A percentile compares a stretch with the other conserved stretches of the same genome.
Conservation (phyloP, 2,329 filamentous ascomycete genomes). For the Calonectria pteridis region DNA sequence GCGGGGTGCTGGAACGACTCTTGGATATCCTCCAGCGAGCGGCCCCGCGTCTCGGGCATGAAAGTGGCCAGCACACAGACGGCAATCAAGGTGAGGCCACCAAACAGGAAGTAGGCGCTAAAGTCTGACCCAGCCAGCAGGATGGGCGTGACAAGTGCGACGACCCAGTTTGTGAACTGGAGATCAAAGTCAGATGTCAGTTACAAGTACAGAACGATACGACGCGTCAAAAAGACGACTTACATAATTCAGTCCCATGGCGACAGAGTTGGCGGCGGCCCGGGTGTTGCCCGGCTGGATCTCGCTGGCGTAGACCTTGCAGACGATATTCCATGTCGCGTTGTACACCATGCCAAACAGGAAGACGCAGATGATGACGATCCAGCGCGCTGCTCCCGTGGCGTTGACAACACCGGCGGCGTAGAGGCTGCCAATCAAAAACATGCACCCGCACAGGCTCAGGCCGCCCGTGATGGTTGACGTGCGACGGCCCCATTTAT, state of each 20-base stretch:
- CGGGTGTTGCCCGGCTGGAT: not conserved
- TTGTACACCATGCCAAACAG: not conserved
- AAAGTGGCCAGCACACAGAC: constrained; percentile 48
- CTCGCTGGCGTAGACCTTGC: not conserved
- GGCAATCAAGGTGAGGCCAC: constrained; percentile 49
- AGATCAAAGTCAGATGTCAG: constrained; percentile 27
- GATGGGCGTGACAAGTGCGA: constrained; percentile 56
- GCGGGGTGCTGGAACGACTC: not conserved
- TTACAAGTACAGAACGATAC: constrained; percentile 32
- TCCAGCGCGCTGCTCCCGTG: not conserved
- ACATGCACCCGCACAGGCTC: constrained; percentile 61
- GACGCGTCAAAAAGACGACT: not conserved
- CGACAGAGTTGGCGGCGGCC: not conserved
- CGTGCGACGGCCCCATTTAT: constrained; percentile 60
- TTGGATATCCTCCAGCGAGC: not conserved
- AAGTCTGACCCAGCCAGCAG: constrained; percentile 51
- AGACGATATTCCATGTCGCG: not conserved
- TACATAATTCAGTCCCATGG: not conserved
- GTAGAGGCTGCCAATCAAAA: constrained; percentile 67
- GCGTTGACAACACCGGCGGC: constrained; percentile 50
- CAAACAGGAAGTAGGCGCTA: constrained; percentile 59
- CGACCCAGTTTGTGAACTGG: constrained; percentile 59
- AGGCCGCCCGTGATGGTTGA: constrained; percentile 67
- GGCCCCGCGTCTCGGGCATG: constrained; percentile 56
- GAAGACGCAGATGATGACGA: not conserved